Conservation (phyloP, 352 stramenopile species). For the Thalassiosira mediterranea region DNA sequence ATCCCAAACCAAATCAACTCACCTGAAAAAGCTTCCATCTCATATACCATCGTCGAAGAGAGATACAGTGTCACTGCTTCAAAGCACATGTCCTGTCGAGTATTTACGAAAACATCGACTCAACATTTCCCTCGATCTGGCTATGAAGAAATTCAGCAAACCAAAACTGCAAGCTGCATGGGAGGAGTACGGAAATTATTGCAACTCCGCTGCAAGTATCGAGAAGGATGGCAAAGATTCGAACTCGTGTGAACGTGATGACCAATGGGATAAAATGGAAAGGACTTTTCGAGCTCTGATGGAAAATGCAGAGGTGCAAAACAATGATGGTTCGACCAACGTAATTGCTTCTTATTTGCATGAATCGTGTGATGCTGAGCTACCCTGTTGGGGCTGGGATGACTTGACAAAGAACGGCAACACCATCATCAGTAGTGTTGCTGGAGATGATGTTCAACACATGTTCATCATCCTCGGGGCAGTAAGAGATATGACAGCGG, state of each 20-base stretch:
- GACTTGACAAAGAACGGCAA: slow-evolving; percentile 7
- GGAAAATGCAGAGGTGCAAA: not conserved
- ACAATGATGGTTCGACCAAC: slow-evolving; percentile 14
- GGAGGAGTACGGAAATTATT: slow-evolving; percentile 41
- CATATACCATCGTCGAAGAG: slow-evolving; percentile 58
- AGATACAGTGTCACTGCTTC: slow-evolving; percentile 64
- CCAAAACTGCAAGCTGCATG: slow-evolving; percentile 52
- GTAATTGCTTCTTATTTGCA: slow-evolving; percentile 67
- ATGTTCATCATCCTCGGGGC: slow-evolving; percentile 74
- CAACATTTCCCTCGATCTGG: slow-evolving; percentile 56
- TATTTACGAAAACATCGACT: slow-evolving; percentile 70
- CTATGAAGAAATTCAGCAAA: slow-evolving; percentile 70
- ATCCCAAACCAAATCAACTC: not conserved
- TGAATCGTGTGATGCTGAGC: slow-evolving; percentile 71
- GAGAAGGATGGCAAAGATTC: not conserved
- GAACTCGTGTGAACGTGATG: not conserved
- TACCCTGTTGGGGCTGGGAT: slow-evolving; percentile 65
- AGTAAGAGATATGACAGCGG: slow-evolving; percentile 68
- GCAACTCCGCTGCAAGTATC: not conserved
- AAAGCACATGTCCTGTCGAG: slow-evolving; percentile 69
- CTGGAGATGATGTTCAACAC: slow-evolving; percentile 31
- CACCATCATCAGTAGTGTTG: too few species aligned
- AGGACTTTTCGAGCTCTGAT: slow-evolving; percentile 39
- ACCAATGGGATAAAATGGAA: slow-evolving; percentile 17
- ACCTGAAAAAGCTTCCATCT: slow-evolving; percentile 17